A percentile compares a stretch with the other conserved stretches of the same genome.
phyloP scores from a whole-genome alignment of 75 land plant genomes.

The Selaginella tamariscina region DNA sequence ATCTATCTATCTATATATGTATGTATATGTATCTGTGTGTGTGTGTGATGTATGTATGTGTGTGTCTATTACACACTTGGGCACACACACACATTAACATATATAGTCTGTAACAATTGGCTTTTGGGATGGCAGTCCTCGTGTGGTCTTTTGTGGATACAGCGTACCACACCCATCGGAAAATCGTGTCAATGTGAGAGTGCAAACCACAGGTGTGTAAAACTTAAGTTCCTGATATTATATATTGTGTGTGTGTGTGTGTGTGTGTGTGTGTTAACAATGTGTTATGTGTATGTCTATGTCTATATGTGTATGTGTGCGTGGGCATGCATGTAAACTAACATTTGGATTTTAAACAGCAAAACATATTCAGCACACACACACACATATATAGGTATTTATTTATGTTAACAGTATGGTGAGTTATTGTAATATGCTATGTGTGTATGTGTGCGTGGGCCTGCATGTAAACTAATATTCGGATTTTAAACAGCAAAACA shows the following conservation, averaged over 20 bases:
- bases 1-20: constrained; percentile 21
- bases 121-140: constrained; percentile 38
- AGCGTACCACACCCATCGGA: constrained; percentile 96
- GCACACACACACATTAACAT: too few relatives aligned
- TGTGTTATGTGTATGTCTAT: too few relatives aligned
- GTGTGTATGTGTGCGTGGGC: too few relatives aligned
- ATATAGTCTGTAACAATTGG: constrained; percentile 8
- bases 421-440: constrained; percentile 1
- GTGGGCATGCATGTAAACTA: neutral
- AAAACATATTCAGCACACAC: neutral
- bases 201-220: constrained; percentile 78
- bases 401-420: neutral
- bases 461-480: neutral
- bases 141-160: constrained; percentile 80
- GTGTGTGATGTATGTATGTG: too few relatives aligned
- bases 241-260: too few relatives aligned
- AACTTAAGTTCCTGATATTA: neutral
- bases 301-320: neutral
- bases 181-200: constrained; percentile 64
- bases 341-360: too few relatives aligned
- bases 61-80: too few relatives aligned
- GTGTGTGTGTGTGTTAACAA: neutral
- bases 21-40: too few relatives aligned
- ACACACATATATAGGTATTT: too few relatives aligned
- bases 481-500: too few relatives aligned